Conservation (phyloP, 139 green algal species). For the Tetratostichococcus sp. region DNA sequence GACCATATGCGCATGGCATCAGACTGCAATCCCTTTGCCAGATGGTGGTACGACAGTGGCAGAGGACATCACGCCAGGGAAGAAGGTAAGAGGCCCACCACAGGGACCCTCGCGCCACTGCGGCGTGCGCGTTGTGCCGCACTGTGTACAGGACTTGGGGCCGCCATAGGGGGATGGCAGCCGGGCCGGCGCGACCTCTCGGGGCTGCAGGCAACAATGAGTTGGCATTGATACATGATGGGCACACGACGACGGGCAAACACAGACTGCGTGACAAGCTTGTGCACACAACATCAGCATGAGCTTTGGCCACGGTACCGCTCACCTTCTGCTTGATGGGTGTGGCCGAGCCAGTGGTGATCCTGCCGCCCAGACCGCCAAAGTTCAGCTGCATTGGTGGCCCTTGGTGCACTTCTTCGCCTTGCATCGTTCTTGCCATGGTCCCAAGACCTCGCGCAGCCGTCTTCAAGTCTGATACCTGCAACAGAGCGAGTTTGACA, state of each 20-base stretch:
- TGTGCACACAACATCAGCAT: too few relatives aligned
- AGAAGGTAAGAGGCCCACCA: constrained; percentile 15
- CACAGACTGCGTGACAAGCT: too few relatives aligned
- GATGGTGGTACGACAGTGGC: too few relatives aligned
- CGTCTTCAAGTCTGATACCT: too few relatives aligned
- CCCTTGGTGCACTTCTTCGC: background rate
- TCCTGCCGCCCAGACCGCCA: too few relatives aligned
- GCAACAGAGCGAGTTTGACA: too few relatives aligned
- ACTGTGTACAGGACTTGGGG: constrained; percentile 47
- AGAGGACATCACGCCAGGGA: too few relatives aligned
- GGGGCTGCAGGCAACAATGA: background rate
- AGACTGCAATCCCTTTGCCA: too few relatives aligned
- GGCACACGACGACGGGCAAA: too few relatives aligned
- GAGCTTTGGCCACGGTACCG: background rate
- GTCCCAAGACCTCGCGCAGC: too few relatives aligned
- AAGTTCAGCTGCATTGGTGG: background rate
- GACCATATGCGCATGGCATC: background rate
- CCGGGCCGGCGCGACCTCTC: background rate
- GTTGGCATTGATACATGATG: too few relatives aligned
- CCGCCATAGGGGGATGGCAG: background rate
- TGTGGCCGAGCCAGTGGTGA: background rate
- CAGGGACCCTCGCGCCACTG: constrained; percentile 56
- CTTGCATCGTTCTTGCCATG: background rate
- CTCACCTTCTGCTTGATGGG: background rate
- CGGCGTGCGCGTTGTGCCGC: constrained; percentile 44